A percentile compares a stretch with the other conserved stretches of the same genome.
Evolutionary conservation across 805 yeast genomes (phyloP).

Genomic region (Metschnikowia aberdeeniae): DNA sequence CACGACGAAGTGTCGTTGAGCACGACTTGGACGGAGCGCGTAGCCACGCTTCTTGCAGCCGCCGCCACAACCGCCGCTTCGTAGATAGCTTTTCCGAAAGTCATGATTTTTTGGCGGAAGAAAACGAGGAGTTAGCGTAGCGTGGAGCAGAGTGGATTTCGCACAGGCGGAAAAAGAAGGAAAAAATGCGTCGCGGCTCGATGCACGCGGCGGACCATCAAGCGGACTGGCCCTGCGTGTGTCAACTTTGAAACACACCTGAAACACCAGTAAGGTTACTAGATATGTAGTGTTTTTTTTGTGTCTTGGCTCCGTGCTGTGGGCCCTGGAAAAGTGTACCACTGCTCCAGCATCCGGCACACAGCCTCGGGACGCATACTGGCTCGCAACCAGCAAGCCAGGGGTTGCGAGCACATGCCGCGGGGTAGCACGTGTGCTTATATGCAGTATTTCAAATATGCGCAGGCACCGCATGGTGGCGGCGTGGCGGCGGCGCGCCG

Average conservation of each 20-base stretch:
- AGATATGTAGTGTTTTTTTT: no score
- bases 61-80: slow-evolving; percentile 26
- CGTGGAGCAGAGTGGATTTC: not conserved
- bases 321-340: no score
- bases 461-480: no score
- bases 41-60: slow-evolving; percentile 20
- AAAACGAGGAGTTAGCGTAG: not conserved
- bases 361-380: not conserved
- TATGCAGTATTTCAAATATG: no score
- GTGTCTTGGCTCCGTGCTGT: no score
- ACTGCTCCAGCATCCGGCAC: no score
- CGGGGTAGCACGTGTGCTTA: not conserved
- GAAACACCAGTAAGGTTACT: no score
- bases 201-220: slow-evolving; percentile 1
- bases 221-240: no score
- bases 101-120: slow-evolving; percentile 6
- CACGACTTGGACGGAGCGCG: slow-evolving; percentile 17
- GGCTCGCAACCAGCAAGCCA: not conserved
- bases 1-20: slow-evolving; percentile 18
- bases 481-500: no score
- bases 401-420: slow-evolving; percentile 1
- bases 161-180: slow-evolving; percentile 5
- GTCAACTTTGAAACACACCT: no score
- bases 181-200: slow-evolving; percentile 3
- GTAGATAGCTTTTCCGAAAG: slow-evolving; percentile 16